These are phyloP conservation scores for Paraconiothyrium brasiliense DNA, from an alignment of 2,329 filamentous ascomycete genomes.

Conservation along the genomic window DNA sequence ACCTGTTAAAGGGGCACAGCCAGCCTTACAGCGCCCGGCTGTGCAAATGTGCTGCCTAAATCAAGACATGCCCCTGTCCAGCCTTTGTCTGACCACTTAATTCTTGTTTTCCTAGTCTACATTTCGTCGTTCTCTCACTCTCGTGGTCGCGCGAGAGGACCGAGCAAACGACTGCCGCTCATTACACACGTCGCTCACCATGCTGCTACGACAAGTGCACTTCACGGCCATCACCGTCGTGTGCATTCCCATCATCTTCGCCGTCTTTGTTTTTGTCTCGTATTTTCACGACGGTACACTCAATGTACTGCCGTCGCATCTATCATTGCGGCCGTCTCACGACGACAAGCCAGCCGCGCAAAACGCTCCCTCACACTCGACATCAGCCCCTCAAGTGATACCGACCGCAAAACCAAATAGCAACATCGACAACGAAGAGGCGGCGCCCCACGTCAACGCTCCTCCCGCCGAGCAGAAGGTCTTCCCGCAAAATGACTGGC, in stretches of 20 bases:
- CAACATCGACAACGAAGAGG: conserved; percentile 13
- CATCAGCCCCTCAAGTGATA: background rate
- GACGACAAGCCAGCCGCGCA: conserved; percentile 6
- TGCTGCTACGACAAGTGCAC: conserved; percentile 11
- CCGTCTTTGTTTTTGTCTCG: conserved; percentile 11
- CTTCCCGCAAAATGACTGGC: conserved; percentile 12
- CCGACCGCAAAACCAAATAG: background rate
- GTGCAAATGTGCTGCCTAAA: conserved; percentile 9
- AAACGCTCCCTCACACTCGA: background rate
- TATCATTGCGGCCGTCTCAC: conserved; percentile 8
- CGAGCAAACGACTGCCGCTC: conserved; percentile 1
- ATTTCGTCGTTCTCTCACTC: background rate
- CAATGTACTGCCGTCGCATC: conserved; percentile 10
- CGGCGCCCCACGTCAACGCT: background rate
- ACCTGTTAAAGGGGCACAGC: conserved; percentile 6
- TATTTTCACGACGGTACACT: conserved; percentile 14
- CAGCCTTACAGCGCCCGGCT: conserved; percentile 6
- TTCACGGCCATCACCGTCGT: conserved; percentile 15
- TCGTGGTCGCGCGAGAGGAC: conserved; percentile 6
- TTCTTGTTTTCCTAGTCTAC: background rate
- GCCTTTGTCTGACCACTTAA: conserved; percentile 1
- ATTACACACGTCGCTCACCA: conserved; percentile 7
- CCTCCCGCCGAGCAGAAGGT: conserved; percentile 3
- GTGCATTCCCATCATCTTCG: conserved; percentile 14
- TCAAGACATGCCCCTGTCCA: conserved; percentile 8